Base-by-base conservation (phyloP, 768 basidiomycete genomes). In the Hypholoma sublateritium region DNA sequence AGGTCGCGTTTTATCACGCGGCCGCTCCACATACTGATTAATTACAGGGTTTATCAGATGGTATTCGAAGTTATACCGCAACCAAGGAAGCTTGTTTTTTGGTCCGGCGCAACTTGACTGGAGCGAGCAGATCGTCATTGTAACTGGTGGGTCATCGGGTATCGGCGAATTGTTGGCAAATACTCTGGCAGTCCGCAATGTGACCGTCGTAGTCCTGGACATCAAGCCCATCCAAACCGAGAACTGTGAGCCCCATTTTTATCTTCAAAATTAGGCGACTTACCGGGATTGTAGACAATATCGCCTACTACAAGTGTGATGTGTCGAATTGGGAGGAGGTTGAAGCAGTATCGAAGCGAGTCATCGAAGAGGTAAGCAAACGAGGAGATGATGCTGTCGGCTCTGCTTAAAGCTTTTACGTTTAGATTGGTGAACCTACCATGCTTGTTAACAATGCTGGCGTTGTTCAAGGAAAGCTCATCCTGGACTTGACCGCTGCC, bases 361-460 rank as follows among this genome's bases (percentile, higher is more conserved):
- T 98, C 57, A 71, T 85, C 4, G 81, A 90, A 66, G 95, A 98
- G 78, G 93, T 93, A 58, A 60, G 42, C 28, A 32, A 32, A 32
- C n/a, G n/a, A n/a, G n/a, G 28, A 5, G 6, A 32, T 32, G 9
- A 32, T 32, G 28, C n/a, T n/a, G n/a, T n/a, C 3, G 28, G 12
- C 12, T 42, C 11, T 4, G 7, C 5, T 42, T 4, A n/a, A 43
- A 28, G 45, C n/a, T 12, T 32, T 8, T 46, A 24, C 44, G 14
- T 51, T 32, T 63, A 95, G 92, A 79, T 96, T 51, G 95, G 93
- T 3, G 80, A 90, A 57, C 92, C 92, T 0, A 97, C 97, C 0
- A 81, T 98, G 37, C 74, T 99, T 21, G 78, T 99, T 63, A 98
- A 98, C 74, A 98, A 96, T 67, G 97, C 96, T 0, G 97, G 95